Percentiles rank a stretch among this genome's conserved stretches.
phyloP scores from a whole-genome alignment of 148 eudicot species.

The Suaeda aralocaspica region DNA sequence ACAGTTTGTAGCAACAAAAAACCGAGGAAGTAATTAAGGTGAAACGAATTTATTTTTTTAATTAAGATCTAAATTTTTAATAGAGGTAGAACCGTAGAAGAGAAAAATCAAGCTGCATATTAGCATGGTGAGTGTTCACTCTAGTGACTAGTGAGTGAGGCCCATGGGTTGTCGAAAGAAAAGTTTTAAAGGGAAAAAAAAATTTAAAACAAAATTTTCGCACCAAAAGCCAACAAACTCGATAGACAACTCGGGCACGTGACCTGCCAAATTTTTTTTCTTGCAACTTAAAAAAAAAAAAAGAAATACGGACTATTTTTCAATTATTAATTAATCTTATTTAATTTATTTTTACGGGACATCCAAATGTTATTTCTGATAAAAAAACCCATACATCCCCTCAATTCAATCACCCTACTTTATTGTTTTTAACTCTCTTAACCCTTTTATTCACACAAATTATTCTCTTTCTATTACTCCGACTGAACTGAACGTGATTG shows the following conservation, averaged over 20 bases:
- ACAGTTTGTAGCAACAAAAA: no score
- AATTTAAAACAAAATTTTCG: slow-evolving; percentile 18
- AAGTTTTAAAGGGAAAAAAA: no score
- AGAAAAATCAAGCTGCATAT: no score
- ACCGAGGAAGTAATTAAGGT: no score
- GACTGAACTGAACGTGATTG: no score
- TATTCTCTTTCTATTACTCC: slow-evolving; percentile 6
- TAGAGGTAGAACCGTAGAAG: no score
- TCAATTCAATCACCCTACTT: slow-evolving; percentile 22
- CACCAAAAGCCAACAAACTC: slow-evolving; percentile 40
- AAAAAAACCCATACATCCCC: slow-evolving; percentile 8
- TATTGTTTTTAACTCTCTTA: neutral
- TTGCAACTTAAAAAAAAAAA: slow-evolving; percentile 7
- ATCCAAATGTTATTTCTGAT: slow-evolving; percentile 33
- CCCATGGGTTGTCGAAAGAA: no score
- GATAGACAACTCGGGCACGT: slow-evolving; percentile 66
- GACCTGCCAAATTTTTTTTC: slow-evolving; percentile 33
- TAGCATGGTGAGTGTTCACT: no score
- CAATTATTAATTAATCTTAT: neutral
- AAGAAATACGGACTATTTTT: no score
- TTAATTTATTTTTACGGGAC: slow-evolving; percentile 1
- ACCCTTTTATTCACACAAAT: neutral
- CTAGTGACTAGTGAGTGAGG: no score
- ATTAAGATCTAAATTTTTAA: no score
- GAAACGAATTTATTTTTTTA: no score